Evolutionary conservation across 2,329 filamentous ascomycete species (phyloP).

Genomic region (Alternaria sp.): DNA sequence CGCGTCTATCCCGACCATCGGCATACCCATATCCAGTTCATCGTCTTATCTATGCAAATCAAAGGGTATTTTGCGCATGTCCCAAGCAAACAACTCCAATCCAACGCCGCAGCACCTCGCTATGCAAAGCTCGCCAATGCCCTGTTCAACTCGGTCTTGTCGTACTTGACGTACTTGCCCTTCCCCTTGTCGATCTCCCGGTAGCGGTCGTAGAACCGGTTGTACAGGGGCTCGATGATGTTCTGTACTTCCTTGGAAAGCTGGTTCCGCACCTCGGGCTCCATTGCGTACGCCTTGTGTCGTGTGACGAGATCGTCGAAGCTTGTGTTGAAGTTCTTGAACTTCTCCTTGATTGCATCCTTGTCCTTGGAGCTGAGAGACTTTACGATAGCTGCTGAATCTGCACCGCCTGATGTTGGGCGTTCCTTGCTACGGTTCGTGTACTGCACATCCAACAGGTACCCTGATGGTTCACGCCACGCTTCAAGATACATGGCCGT

Average conservation of each 20-base stretch:
- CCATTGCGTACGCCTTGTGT: conserved; percentile 87
- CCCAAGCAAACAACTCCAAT: conserved; percentile 24
- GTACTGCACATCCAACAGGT: conserved; percentile 88
- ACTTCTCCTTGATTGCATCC: conserved; percentile 96
- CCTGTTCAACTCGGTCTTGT: conserved; percentile 79
- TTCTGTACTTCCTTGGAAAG: conserved; percentile 85
- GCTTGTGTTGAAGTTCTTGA: conserved; percentile 83
- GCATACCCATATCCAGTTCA: conserved; percentile 12
- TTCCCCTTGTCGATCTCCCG: conserved; percentile 98
- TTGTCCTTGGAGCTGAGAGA: conserved; percentile 86
- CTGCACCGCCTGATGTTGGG: conserved; percentile 68
- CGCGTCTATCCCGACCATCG: conserved; percentile 13
- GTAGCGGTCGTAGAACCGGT: conserved; percentile 94
- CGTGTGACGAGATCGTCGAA: conserved; percentile 88
- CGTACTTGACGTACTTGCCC: conserved; percentile 98
- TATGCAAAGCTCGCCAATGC: conserved; percentile 58
- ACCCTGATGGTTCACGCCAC: conserved; percentile 85
- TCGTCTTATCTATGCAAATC: conserved; percentile 30
- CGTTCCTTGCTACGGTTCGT: conserved; percentile 73
- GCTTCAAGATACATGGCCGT: conserved; percentile 81
- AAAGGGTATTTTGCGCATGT: conserved; percentile 42
- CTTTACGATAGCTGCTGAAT: conserved; percentile 85
- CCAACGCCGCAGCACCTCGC: conserved; percentile 27
- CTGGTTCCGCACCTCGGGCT: conserved; percentile 82
- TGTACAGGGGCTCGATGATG: conserved; percentile 93